phyloP scores from a whole-genome alignment of 805 yeast species.

The Hermanozyma aechmeae region DNA sequence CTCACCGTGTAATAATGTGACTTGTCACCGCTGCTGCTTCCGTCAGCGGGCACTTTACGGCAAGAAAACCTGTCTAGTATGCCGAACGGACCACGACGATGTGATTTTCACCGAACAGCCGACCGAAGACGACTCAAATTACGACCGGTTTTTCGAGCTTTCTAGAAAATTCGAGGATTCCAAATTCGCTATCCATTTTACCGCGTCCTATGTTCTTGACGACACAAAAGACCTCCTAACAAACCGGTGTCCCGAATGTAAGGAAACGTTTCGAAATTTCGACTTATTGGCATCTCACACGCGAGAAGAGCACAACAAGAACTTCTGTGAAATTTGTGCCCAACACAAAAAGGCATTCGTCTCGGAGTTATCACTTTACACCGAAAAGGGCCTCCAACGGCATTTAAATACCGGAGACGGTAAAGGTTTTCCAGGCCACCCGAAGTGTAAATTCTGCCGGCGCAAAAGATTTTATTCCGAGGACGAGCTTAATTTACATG shows the following conservation, averaged over 20 bases:
- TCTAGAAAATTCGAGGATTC: slow-evolving; percentile 28
- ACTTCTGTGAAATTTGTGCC: slow-evolving; percentile 69
- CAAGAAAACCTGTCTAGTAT: slow-evolving; percentile 69
- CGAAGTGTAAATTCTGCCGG: slow-evolving; percentile 74
- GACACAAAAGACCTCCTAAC: slow-evolving; percentile 44
- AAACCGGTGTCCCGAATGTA: slow-evolving; percentile 48
- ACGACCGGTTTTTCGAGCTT: slow-evolving; percentile 22
- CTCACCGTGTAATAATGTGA: slow-evolving; percentile 75
- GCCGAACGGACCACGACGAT: slow-evolving; percentile 60
- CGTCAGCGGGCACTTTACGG: slow-evolving; percentile 75
- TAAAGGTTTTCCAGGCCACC: slow-evolving; percentile 82
- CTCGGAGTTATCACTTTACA: slow-evolving; percentile 55
- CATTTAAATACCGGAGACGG: slow-evolving; percentile 71
- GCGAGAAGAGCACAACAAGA: slow-evolving; percentile 50
- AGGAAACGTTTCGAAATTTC: slow-evolving; percentile 35
- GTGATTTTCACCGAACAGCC: slow-evolving; percentile 50
- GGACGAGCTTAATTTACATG: slow-evolving; percentile 76
- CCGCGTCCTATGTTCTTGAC: slow-evolving; percentile 37
- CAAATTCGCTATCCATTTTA: slow-evolving; percentile 50
- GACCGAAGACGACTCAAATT: slow-evolving; percentile 17
- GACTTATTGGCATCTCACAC: slow-evolving; percentile 59
- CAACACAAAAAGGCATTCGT: slow-evolving; percentile 71
- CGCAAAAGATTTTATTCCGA: slow-evolving; percentile 73
- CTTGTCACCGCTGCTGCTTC: slow-evolving; percentile 77
- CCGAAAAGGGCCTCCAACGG: slow-evolving; percentile 48